Base-by-base conservation (phyloP, 2,329 filamentous ascomycete genomes). In the Diaporthe caulivora region DNA sequence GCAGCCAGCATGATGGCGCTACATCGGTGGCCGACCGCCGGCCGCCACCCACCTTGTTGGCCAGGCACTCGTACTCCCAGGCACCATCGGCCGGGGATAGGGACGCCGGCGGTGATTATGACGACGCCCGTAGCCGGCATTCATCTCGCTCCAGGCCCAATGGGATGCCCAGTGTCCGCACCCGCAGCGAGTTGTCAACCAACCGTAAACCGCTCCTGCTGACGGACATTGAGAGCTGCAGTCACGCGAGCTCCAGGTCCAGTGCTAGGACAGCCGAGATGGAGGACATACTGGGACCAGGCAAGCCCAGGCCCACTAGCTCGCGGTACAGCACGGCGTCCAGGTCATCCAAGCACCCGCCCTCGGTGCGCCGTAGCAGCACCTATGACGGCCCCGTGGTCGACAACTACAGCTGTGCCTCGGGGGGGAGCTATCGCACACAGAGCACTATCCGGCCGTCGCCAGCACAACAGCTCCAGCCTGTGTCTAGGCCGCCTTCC, bases 321-420 rank as follows among this genome's bases (percentile, higher is more conserved):
- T 78, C 80, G 26, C 77, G 77, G 31, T 76, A 78, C 49, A 55
- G 57, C 37, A 62, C 57, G 57, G 37, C 65, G 5, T 65, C 73
- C 29, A 60, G 34, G 21, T 34, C 60, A 29, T 49, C 73, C 21
- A 70, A 42, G 53, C 58, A 58, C 49, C 73, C 76, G 49, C 53
- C 67, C 49, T 70, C 70, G 75, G 79, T 53, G 74, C 76, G 29
- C 70, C 77, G 24, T 60, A 75, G 29, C 78, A 80, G 42, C 78
- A 83, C 67, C 4, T 80, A 78, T 71, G 78, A 80, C 55, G 72
- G 72, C 18, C 67, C 72, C 51, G 72, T 53, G 13, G 55, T 37
- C 13, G 86, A 87, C 15, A 80, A 81, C 21, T 83, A 85, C 26
- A 84, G 84, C 47, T 87, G 85, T 73, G 82, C 85, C 69, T 87